Evolutionary conservation across 164 flowering plant genomes (phyloP), one percentile per base, ranked within the genome.

Genomic region (Malania oleifera): DNA sequence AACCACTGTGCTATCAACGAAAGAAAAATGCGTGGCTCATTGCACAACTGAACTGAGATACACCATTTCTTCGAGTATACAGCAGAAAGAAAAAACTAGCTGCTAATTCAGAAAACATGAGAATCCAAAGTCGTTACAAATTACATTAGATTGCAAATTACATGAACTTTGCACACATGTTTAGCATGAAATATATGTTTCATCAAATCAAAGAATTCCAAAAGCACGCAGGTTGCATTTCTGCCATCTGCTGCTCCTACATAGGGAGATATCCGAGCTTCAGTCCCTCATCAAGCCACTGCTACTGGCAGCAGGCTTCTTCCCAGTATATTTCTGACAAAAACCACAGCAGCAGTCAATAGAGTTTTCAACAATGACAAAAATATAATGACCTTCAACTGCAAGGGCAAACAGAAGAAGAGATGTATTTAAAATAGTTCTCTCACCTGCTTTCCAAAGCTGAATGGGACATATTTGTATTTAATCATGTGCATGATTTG

Each of bases 401-500:
- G 2, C 49, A 45, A 45, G 6, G 18, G 17, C 7, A 18, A 14
- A 43, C 29, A 31, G 22, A 19, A 1, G 26, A 5, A 17, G 2
- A 52, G 18, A 20, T 5, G 5, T 27, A 27, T 38, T 18, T n/a
- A 19, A 35, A 23, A 1, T 38, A 20, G 14, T n/a, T 5, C 35
- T 20, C 72, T 72, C 26, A 83, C 93, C 89, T 86, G 87, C 63
- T 86, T 86, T 12, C 89, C 93, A 18, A 84, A 22, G 80, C 71
- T 76, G 77, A 86, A 74, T 12, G 89, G 89, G 47, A 84, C 40
- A 56, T 86, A 86, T 68, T 71, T 83, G 76, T 80, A 76, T 61
- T 82, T 86, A 45, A 84, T 80, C 93, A 86, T 86, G 74, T 83
- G 93, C 66, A 74, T 65, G 54, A 83, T 86, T 69, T 86, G 87